Evolutionary conservation across 73 alveolate species (phyloP), one percentile per base, ranked within the genome.

Genomic region (Urostyla sp.): DNA sequence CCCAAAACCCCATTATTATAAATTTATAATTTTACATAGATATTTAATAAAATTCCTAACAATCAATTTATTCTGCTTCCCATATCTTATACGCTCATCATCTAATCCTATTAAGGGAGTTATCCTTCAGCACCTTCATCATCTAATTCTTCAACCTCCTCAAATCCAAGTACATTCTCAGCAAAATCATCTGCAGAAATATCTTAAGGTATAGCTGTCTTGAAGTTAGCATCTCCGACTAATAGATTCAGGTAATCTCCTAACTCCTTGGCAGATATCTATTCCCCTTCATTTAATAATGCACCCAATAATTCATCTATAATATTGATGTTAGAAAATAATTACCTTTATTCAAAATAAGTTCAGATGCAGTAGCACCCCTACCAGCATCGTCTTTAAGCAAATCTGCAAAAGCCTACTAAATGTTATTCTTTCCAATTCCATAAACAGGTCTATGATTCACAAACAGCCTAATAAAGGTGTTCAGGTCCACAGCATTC

Each of bases 401-500:
- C 20, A 87, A 28, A 66, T 69, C 92, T 57, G 79, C 87, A 67
- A 97, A 94, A 34, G 99, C 96, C 40, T 87, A 94, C 77, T 90
- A 89, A 31, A 97, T 94, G 59, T 97, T 79, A 61, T 89, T 91
- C 48, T 90, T 97, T 55, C 96, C 98, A 60, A 97, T 86, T 49
- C 98, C 99, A 59, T 90, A 89, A 35, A 95, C 98, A 8, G 99
- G 99, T 74, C 98, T 95, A 80, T 97, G 99, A 88, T 97, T 97
- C 18, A 97, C 97, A 85, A 91, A 95, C 6, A 95, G 83, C 61
- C 96, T 94, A 0, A 97, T 91, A 72, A 97, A 95, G 26, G 98
- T 97, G 77, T 97, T 94, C 24, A 97, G 85, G 72, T 94, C 98
- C 26, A 97, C 83, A 54, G 93, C 95, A 79, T 94, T 84, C 34